Conservation (phyloP, 2,329 filamentous ascomycete species). For the Didymella lethalis region DNA sequence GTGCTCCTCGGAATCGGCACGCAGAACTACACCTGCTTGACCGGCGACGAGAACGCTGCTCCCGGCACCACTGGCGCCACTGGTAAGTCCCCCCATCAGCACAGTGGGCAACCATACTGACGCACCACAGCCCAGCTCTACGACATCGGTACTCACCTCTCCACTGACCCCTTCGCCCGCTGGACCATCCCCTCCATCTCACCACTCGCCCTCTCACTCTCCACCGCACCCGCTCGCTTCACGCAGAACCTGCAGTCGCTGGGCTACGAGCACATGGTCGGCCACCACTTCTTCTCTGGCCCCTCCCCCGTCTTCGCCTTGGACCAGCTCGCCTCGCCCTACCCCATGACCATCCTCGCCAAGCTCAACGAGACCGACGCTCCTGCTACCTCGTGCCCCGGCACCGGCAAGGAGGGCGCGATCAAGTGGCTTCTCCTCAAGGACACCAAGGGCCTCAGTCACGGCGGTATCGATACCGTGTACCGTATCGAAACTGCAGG, state of each 20-base stretch:
- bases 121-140: conserved; percentile 44
- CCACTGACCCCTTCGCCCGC: conserved; percentile 38
- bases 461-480: conserved; percentile 54
- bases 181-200: conserved; percentile 47
- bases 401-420: conserved; percentile 48
- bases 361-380: conserved; percentile 62
- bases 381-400: conserved; percentile 55
- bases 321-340: conserved; percentile 48
- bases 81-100: conserved; percentile 30
- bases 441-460: conserved; percentile 49
- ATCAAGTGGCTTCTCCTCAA: conserved; percentile 58
- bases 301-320: conserved; percentile 68
- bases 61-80: conserved; percentile 46
- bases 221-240: conserved; percentile 29
- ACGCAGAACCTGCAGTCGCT: conserved; percentile 38
- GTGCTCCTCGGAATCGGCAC: conserved; percentile 59
- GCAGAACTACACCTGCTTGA: conserved; percentile 61
- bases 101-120: conserved; percentile 14
- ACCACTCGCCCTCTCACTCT: conserved; percentile 45
- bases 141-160: conserved; percentile 46
- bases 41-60: conserved; percentile 32
- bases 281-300: conserved; percentile 71
- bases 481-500: conserved; percentile 60
- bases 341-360: conserved; percentile 53
- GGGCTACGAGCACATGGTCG: conserved; percentile 57